Conservation (phyloP, 2,329 filamentous ascomycete genomes). For the Elsinoe australis region DNA sequence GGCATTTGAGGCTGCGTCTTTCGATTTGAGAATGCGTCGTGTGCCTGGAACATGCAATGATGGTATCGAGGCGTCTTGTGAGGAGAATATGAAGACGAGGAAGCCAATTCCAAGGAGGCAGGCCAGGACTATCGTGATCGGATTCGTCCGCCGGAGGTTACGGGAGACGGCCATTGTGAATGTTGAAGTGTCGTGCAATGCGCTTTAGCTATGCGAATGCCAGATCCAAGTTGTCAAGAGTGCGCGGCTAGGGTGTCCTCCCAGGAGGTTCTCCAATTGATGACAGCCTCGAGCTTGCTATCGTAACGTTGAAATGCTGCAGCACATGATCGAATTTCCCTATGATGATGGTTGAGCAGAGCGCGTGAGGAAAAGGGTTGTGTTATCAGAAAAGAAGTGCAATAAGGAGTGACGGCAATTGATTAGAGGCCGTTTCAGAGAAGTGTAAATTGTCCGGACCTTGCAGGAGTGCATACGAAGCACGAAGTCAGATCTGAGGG, state of each 20-base stretch:
- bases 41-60: conserved; percentile 32
- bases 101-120: conserved; percentile 59
- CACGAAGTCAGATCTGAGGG: conserved; percentile 7
- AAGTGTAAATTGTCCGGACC: conserved; percentile 13
- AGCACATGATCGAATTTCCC: background rate
- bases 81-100: conserved; percentile 42
- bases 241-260: background rate
- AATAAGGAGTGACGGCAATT: too few relatives aligned
- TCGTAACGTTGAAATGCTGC: background rate
- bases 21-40: conserved; percentile 44
- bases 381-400: too few relatives aligned
- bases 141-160: conserved; percentile 69
- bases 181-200: background rate
- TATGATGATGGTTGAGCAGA: too few relatives aligned
- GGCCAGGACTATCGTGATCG: conserved; percentile 66
- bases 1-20: conserved; percentile 56
- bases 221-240: background rate
- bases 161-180: conserved; percentile 52
- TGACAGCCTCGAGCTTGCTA: conserved; percentile 5
- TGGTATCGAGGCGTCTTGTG: conserved; percentile 39
- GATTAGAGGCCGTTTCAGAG: conserved; percentile 1
- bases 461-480: too few relatives aligned
- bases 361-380: too few relatives aligned
- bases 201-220: background rate
- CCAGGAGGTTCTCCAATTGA: too few relatives aligned